Evolutionary conservation across 345 rosid species (phyloP).

Genomic region (Triadica sebifera): DNA sequence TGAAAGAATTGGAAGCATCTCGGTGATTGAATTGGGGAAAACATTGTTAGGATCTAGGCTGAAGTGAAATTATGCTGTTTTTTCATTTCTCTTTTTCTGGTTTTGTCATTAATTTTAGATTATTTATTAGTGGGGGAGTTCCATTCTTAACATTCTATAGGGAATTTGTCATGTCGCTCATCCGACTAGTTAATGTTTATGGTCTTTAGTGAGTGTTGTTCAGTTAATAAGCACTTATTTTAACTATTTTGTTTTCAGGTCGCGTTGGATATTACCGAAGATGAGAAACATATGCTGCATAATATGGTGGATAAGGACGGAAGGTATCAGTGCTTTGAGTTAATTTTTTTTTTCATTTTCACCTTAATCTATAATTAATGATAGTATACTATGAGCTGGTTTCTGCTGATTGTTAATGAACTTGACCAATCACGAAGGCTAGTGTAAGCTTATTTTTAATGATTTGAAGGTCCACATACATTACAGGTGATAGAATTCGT

Average conservation of each 20-base stretch:
- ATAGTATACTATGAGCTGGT: background rate
- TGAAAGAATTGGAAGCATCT: background rate
- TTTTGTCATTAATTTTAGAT: background rate
- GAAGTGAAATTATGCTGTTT: background rate
- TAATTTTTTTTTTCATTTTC: background rate
- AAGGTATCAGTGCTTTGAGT: slow-evolving; percentile 42
- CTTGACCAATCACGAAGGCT: background rate
- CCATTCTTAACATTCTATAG: too few relatives aligned
- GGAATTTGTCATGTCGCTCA: too few relatives aligned
- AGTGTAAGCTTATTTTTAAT: background rate
- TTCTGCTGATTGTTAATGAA: background rate
- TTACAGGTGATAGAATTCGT: background rate
- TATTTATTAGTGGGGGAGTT: too few relatives aligned
- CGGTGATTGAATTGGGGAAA: background rate
- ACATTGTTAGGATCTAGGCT: background rate
- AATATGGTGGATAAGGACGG: slow-evolving; percentile 45
- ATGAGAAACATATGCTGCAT: slow-evolving; percentile 55
- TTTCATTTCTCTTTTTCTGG: background rate
- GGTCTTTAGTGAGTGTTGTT: background rate
- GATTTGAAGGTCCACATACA: background rate
- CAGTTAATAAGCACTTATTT: background rate
- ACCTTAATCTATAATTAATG: background rate
- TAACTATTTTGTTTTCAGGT: slow-evolving; percentile 38
- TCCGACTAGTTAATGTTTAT: too few relatives aligned
- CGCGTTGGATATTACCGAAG: slow-evolving; percentile 73